Percentiles rank a stretch among this genome's conserved stretches.
Evolutionary conservation across 2,329 filamentous ascomycete genomes (phyloP).

Genomic region (Pyrenophora seminiperda): DNA sequence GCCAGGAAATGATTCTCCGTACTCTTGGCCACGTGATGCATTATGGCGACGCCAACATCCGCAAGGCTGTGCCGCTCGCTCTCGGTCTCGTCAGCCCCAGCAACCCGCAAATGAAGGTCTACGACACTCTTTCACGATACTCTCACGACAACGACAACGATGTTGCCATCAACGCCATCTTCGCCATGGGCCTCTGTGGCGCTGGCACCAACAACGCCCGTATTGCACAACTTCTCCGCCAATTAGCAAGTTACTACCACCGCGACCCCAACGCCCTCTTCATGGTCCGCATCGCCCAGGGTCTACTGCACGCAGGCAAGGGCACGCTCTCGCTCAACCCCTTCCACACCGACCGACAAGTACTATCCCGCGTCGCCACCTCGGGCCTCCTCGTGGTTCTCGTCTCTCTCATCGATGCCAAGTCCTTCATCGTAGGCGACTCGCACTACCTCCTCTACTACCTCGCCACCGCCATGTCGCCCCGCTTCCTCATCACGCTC

Average conservation of each 20-base stretch:
- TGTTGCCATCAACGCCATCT: conserved; percentile 97
- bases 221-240: conserved; percentile 88
- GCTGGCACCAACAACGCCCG: conserved; percentile 98
- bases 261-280: conserved; percentile 94
- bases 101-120: conserved; percentile 99
- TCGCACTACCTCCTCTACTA: conserved; percentile 96
- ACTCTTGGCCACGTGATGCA: conserved; percentile 99
- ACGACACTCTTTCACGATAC: conserved; percentile 96
- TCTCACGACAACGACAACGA: conserved; percentile 99
- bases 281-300: conserved; percentile 98
- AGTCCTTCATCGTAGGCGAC: conserved; percentile 75
- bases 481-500: conserved; percentile 92
- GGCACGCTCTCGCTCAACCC: conserved; percentile 93
- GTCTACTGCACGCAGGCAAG: conserved; percentile 98
- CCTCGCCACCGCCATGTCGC: conserved; percentile 94
- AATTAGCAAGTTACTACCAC: conserved; percentile 97
- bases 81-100: conserved; percentile 97
- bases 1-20: conserved; percentile 97
- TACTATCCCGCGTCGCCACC: conserved; percentile 88
- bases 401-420: conserved; percentile 92
- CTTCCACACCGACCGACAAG: conserved; percentile 98
- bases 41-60: conserved; percentile 96
- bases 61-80: conserved; percentile 91
- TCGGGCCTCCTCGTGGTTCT: conserved; percentile 88
- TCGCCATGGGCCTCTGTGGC: conserved; percentile 96